Evolutionary conservation across 306 rosid species (phyloP).

Genomic region (Prunus mongolica): DNA sequence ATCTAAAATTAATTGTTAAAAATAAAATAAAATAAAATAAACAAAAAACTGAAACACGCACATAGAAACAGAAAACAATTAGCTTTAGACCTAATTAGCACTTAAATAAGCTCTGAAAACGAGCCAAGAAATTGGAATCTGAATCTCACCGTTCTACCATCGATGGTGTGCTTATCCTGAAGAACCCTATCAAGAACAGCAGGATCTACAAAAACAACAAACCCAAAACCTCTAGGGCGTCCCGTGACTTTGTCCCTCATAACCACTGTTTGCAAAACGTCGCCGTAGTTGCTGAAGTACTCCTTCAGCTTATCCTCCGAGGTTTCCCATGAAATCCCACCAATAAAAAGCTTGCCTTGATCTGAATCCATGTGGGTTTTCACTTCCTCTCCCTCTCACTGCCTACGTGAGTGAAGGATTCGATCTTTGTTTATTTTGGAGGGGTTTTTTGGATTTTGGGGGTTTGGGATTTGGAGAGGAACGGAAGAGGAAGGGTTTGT

Average conservation of each 20-base stretch:
- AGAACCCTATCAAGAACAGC: constrained; percentile 83
- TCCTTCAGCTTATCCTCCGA: constrained; percentile 85
- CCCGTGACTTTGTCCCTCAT: constrained; percentile 86
- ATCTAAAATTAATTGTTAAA: background rate
- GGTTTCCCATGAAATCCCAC: constrained; percentile 98
- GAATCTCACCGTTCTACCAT: constrained; percentile 74
- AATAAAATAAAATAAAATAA: background rate
- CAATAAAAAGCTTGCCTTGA: constrained; percentile 93
- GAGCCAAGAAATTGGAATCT: background rate
- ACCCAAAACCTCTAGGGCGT: constrained; percentile 85
- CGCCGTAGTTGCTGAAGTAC: constrained; percentile 75
- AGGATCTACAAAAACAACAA: constrained; percentile 90
- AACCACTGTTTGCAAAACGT: constrained; percentile 72
- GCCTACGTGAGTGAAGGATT: background rate
- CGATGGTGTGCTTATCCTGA: constrained; percentile 78
- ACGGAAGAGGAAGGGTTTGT: constrained; percentile 29
- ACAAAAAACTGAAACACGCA: background rate
- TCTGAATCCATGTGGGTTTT: constrained; percentile 79
- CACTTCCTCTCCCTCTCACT: background rate
- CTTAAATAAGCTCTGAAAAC: background rate
- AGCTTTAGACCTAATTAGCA: background rate
- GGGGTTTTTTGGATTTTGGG: constrained; percentile 7
- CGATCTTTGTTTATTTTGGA: background rate
- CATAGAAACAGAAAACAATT: background rate
- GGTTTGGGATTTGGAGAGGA: constrained; percentile 9